Conservation (phyloP, 2,329 filamentous ascomycete species). For the Paraconiothyrium sp. region DNA sequence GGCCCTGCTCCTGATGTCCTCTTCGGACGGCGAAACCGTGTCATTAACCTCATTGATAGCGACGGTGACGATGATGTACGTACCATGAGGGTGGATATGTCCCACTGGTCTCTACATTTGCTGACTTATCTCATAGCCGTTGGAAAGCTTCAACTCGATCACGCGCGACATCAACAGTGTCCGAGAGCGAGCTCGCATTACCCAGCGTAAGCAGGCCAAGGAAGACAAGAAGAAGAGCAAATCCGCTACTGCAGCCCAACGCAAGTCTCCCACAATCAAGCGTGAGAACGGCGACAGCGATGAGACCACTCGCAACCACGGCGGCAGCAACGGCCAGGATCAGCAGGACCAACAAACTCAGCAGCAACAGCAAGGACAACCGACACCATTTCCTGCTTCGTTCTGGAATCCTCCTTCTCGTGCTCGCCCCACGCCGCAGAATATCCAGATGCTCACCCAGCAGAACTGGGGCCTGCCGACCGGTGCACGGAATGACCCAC, state of each 20-base stretch:
- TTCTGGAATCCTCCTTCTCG: neutral
- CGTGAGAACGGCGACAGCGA: neutral
- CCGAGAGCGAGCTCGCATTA: conserved; percentile 19
- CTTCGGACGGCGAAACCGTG: neutral
- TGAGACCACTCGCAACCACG: neutral
- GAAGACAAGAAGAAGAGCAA: neutral
- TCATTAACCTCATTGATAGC: conserved; percentile 20
- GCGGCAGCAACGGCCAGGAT: neutral
- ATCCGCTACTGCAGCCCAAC: neutral
- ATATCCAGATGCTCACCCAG: neutral
- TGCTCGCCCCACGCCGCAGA: neutral
- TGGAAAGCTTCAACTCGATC: conserved; percentile 18
- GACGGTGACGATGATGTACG: conserved; percentile 16
- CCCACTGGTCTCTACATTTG: neutral
- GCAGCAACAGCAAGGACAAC: neutral
- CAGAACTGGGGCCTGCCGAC: neutral
- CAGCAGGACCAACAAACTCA: neutral
- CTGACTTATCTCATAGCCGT: conserved; percentile 3
- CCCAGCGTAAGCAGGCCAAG: conserved; percentile 1
- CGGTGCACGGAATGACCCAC: neutral
- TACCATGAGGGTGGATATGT: neutral
- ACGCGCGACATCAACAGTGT: conserved; percentile 23
- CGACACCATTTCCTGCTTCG: neutral
- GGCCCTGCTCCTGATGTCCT: neutral
- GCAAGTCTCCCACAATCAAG: neutral